These are phyloP conservation scores for Bromus sterilis DNA, from an alignment of 176 grass and related monocot genomes.

Conservation along the genomic window DNA sequence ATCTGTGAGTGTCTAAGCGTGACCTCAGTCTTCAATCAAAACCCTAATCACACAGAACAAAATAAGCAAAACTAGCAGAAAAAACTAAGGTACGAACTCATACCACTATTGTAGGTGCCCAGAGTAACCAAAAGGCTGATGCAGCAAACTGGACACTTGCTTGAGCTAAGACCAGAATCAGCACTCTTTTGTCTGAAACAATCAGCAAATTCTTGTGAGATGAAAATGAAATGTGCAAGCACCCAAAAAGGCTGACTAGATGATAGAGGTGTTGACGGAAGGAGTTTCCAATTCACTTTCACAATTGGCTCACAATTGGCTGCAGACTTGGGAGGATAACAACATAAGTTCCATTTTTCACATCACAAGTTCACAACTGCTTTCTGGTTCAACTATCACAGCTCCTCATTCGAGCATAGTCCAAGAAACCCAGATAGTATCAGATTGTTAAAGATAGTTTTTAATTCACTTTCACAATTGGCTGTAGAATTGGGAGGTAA, in stretches of 20 bases:
- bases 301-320: neutral
- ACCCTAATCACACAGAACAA: neutral
- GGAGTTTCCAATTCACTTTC: neutral
- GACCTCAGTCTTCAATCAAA: neutral
- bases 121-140: slow-evolving; percentile 77
- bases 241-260: neutral
- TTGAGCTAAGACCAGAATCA: slow-evolving; percentile 79
- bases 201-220: slow-evolving; percentile 7
- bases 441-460: neutral
- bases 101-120: slow-evolving; percentile 95
- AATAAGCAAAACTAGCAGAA: neutral
- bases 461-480: neutral
- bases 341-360: neutral
- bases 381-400: neutral
- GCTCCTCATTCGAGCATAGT: neutral
- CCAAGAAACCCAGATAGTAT: neutral
- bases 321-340: neutral
- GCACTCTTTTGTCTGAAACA: slow-evolving; percentile 86
- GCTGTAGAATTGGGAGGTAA: neutral
- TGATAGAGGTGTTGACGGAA: neutral
- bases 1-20: neutral
- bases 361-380: neutral
- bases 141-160: slow-evolving; percentile 78
- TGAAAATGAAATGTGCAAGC: neutral
- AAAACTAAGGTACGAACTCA: neutral